Evolutionary conservation across 192 early-diverging fungal species (phyloP).

Genomic region (Lunasporangiospora selenospora): DNA sequence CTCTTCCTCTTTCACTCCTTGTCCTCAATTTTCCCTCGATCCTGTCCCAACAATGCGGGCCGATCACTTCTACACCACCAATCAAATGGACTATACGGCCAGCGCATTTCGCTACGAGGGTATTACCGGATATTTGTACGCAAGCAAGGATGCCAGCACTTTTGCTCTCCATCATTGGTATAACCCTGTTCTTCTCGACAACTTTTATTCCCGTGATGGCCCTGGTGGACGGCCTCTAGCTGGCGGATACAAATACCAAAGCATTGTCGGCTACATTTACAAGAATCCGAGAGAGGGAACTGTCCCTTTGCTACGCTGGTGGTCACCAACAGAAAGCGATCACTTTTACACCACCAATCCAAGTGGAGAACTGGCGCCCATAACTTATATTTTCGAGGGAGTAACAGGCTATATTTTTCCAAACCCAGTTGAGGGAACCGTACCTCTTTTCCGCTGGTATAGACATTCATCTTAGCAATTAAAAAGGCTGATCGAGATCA

Average conservation of each 20-base stretch:
- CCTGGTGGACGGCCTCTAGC: not conserved
- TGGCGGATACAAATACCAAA: constrained; percentile 4
- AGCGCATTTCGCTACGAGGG: constrained; percentile 8
- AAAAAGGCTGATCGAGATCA: too few species aligned
- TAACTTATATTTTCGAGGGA: constrained; percentile 3
- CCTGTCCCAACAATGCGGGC: too few species aligned
- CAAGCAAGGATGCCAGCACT: constrained; percentile 1
- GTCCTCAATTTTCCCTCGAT: too few species aligned
- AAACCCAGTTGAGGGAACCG: constrained; percentile 8
- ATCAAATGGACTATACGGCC: not conserved
- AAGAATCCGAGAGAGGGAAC: not conserved
- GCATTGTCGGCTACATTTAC: constrained; percentile 15
- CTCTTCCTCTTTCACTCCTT: too few species aligned
- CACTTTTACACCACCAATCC: constrained; percentile 19
- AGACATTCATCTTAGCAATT: too few species aligned
- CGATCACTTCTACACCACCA: constrained; percentile 16
- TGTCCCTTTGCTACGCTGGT: constrained; percentile 10
- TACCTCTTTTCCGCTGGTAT: constrained; percentile 15
- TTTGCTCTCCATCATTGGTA: constrained; percentile 11
- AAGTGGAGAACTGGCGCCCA: not conserved
- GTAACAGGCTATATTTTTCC: constrained; percentile 2
- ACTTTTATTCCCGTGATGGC: not conserved
- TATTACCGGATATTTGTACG: constrained; percentile 22
- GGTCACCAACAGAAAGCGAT: not conserved
- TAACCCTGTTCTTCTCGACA: not conserved